Evolutionary conservation across 2,329 filamentous ascomycete genomes (phyloP).

Genomic region (Aspergillus melleus): DNA sequence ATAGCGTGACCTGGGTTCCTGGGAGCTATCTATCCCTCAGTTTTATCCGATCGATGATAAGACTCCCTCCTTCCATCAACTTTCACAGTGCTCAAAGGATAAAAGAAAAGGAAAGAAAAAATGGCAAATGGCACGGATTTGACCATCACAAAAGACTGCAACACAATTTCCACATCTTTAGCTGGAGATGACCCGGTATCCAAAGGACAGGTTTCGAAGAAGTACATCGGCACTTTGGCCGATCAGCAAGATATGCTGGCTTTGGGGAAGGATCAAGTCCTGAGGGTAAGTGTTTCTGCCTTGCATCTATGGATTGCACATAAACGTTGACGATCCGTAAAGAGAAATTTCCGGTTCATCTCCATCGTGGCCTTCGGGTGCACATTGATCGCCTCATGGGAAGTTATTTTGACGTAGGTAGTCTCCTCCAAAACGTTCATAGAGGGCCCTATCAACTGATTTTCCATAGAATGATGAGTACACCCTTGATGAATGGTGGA

Average conservation of each 20-base stretch:
- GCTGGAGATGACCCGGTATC: background rate
- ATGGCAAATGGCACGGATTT: background rate
- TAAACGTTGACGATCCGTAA: constrained; percentile 19
- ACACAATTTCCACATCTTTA: background rate
- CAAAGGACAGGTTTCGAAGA: constrained; percentile 2
- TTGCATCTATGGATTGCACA: background rate
- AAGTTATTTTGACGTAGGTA: constrained; percentile 42
- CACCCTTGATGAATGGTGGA: constrained; percentile 38
- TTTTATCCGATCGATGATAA: background rate
- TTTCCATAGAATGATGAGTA: constrained; percentile 24
- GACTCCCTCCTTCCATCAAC: background rate
- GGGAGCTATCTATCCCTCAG: background rate
- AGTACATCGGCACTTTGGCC: constrained; percentile 6
- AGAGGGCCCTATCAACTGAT: background rate
- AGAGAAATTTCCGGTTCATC: constrained; percentile 45
- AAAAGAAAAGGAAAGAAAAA: background rate
- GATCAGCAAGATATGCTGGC: constrained; percentile 5
- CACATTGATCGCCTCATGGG: constrained; percentile 46
- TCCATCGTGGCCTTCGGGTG: constrained; percentile 48
- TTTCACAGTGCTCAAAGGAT: background rate
- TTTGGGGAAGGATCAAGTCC: constrained; percentile 3
- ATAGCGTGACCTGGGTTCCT: background rate
- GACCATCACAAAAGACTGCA: background rate
- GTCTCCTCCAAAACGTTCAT: background rate
- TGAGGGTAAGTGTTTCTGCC: background rate